These are phyloP conservation scores for Leucosporidium scottii DNA, from an alignment of 768 basidiomycete species.

Conservation along the genomic window DNA sequence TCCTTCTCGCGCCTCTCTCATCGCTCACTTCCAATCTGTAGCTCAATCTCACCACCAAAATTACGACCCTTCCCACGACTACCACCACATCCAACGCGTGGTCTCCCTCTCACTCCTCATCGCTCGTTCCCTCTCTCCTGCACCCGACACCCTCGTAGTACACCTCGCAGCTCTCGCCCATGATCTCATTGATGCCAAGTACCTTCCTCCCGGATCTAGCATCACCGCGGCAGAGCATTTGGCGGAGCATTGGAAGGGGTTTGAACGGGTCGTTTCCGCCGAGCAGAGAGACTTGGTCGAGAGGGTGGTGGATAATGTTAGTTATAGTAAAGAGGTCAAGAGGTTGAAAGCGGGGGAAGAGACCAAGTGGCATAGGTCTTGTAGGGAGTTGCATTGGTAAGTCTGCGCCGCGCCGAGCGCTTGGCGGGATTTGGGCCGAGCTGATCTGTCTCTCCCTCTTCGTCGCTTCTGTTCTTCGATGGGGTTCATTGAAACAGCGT, in stretches of 20 bases:
- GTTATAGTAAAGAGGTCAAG: constrained; percentile 29
- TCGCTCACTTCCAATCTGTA: constrained; percentile 8
- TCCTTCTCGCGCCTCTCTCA: background rate
- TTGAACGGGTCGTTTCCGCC: background rate
- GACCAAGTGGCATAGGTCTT: constrained; percentile 15
- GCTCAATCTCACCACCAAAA: constrained; percentile 15
- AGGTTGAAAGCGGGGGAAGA: background rate
- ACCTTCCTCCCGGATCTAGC: constrained; percentile 1
- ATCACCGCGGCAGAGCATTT: background rate
- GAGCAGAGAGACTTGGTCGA: constrained; percentile 14
- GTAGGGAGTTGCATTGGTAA: constrained; percentile 29
- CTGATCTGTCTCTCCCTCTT: background rate
- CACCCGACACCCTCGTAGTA: constrained; percentile 29
- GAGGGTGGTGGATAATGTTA: constrained; percentile 26
- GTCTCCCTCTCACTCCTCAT: constrained; percentile 14
- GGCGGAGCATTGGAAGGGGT: constrained; percentile 1
- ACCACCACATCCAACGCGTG: constrained; percentile 26
- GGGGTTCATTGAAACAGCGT: constrained; percentile 13
- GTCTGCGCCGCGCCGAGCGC: background rate
- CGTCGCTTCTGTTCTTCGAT: background rate
- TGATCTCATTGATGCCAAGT: constrained; percentile 35
- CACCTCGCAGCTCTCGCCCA: constrained; percentile 32
- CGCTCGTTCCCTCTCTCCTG: constrained; percentile 12
- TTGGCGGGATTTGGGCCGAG: too few species aligned
- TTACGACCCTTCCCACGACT: constrained; percentile 32